These are phyloP conservation scores for Blastocystis sp. DNA, from an alignment of 352 stramenopile species.

Conservation along the genomic window DNA sequence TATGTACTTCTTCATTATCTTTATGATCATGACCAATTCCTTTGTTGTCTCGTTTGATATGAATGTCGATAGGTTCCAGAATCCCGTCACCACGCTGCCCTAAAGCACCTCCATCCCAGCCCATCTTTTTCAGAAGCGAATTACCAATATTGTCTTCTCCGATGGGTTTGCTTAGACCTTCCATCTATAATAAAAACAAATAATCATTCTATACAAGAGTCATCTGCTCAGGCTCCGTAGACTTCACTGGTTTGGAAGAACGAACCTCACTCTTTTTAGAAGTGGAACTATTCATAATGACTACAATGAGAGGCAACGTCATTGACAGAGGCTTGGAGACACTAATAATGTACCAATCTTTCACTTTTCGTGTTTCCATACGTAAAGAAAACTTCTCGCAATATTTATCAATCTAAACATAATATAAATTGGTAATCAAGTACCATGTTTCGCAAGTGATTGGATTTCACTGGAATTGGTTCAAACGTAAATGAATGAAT, in stretches of 20 bases:
- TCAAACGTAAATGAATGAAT: conserved; percentile 35
- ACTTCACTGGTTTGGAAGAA: neutral
- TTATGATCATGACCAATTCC: neutral
- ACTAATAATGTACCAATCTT: conserved; percentile 3
- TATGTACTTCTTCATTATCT: neutral
- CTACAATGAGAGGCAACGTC: neutral
- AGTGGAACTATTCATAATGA: neutral
- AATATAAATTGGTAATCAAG: neutral
- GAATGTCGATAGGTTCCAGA: conserved; percentile 49
- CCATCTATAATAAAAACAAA: conserved; percentile 14
- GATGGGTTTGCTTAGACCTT: conserved; percentile 18
- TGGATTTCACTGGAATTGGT: neutral
- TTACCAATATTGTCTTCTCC: conserved; percentile 31
- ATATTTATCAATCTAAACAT: conserved; percentile 12
- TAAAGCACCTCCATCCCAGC: conserved; percentile 43
- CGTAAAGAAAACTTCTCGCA: conserved; percentile 45
- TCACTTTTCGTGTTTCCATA: conserved; percentile 36
- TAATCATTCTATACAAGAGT: neutral
- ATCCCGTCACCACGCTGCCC: conserved; percentile 34
- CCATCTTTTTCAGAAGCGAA: conserved; percentile 48
- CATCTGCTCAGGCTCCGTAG: neutral
- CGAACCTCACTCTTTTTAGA: neutral
- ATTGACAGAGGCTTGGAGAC: neutral
- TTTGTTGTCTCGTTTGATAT: conserved; percentile 61
- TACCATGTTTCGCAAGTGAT: conserved; percentile 3